A percentile compares a stretch with the other conserved stretches of the same genome.
Conservation (phyloP, 1,284 basidiomycete species). For the Ustilago xerochloae region DNA sequence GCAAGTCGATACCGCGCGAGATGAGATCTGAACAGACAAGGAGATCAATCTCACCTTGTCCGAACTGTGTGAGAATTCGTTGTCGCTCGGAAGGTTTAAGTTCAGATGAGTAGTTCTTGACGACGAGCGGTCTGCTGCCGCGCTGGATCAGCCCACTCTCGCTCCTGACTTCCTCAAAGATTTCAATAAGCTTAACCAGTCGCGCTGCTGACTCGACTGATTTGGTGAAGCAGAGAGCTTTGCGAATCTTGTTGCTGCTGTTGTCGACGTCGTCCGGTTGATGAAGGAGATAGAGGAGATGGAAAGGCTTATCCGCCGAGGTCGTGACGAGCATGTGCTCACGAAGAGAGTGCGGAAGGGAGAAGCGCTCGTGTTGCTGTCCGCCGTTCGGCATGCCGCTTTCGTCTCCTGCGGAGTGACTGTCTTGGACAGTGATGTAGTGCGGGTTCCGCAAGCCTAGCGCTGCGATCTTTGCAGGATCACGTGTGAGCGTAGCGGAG, state of each 20-base stretch:
- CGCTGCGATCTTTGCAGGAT: slow-evolving; percentile 89
- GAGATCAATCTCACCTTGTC: slow-evolving; percentile 81
- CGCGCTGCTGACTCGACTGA: slow-evolving; percentile 88
- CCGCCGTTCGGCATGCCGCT: neutral
- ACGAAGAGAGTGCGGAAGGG: slow-evolving; percentile 56
- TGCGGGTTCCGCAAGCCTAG: slow-evolving; percentile 83
- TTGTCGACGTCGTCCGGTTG: slow-evolving; percentile 40
- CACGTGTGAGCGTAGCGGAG: slow-evolving; percentile 93
- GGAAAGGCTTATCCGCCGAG: slow-evolving; percentile 84
- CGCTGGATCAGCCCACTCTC: slow-evolving; percentile 33
- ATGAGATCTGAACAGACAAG: slow-evolving; percentile 95
- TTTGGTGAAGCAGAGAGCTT: slow-evolving; percentile 93
- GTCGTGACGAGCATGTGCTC: slow-evolving; percentile 83
- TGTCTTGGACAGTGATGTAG: slow-evolving; percentile 82
- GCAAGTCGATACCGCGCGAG: slow-evolving; percentile 95
- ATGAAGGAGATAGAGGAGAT: slow-evolving; percentile 87
- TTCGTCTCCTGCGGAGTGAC: slow-evolving; percentile 56
- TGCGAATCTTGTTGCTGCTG: slow-evolving; percentile 70
- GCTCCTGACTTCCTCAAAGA: slow-evolving; percentile 74
- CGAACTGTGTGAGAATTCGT: slow-evolving; percentile 82
- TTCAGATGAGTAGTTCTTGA: slow-evolving; percentile 82
- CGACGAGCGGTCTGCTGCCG: slow-evolving; percentile 66
- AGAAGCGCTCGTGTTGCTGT: slow-evolving; percentile 57
- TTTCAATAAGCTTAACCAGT: slow-evolving; percentile 83
- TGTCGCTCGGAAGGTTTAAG: slow-evolving; percentile 80